phyloP scores from a whole-genome alignment of 2,329 filamentous ascomycete genomes.

The Metarhizium guizhouense region DNA sequence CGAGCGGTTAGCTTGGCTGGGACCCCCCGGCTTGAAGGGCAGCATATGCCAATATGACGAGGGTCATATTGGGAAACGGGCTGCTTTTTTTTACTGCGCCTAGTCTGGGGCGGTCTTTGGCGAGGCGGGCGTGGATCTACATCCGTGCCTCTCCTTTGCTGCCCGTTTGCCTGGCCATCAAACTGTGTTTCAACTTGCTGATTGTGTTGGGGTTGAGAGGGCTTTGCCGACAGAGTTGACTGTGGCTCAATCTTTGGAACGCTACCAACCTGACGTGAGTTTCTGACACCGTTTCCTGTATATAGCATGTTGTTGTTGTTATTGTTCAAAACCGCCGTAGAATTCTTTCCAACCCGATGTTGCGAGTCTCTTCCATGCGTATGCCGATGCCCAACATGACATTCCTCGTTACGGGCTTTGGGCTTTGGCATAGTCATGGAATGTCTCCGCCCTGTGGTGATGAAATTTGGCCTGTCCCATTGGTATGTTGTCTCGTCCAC shows the following conservation, averaged over 20 bases:
- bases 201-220: neutral
- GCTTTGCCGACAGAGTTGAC: neutral
- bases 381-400: neutral
- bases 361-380: neutral
- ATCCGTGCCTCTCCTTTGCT: neutral
- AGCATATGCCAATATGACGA: slow-evolving; percentile 17
- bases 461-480: slow-evolving; percentile 7
- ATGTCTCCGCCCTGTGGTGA: slow-evolving; percentile 6
- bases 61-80: slow-evolving; percentile 8
- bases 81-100: neutral
- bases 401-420: neutral
- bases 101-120: neutral
- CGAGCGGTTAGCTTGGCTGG: slow-evolving; percentile 15
- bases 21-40: slow-evolving; percentile 17
- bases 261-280: neutral
- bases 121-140: neutral
- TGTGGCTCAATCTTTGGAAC: neutral
- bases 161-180: neutral
- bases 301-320: neutral
- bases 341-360: neutral
- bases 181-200: neutral
- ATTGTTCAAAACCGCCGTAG: neutral
- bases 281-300: neutral
- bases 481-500: neutral
- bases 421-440: slow-evolving; percentile 7